phyloP scores from a whole-genome alignment of 176 grass and related monocot genomes.

The Ensete ventricosum region DNA sequence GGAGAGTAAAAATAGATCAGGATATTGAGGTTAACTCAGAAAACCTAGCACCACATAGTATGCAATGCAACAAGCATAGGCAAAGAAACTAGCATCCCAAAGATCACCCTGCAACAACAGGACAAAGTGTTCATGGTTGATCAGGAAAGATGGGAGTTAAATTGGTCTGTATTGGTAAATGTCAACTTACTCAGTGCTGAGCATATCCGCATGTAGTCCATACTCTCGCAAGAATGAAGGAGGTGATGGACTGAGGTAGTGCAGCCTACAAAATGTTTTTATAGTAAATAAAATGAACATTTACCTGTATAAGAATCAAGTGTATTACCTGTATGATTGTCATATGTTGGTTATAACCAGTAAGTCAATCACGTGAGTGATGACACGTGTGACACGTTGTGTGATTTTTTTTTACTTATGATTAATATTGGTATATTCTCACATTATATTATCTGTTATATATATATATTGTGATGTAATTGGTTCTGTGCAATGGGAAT shows the following conservation, averaged over 20 bases:
- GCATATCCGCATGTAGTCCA: constrained; percentile 56
- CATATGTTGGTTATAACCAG: no score
- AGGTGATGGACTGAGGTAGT: constrained; percentile 65
- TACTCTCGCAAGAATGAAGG: constrained; percentile 87
- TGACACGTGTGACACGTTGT: no score
- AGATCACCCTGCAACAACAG: constrained; percentile 9
- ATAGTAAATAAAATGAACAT: no score
- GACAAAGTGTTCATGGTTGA: not conserved
- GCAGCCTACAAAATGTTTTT: constrained; percentile 43
- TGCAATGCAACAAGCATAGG: not conserved
- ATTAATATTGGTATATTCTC: no score
- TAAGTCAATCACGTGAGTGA: no score
- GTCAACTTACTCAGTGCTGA: constrained; percentile 76
- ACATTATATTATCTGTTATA: no score
- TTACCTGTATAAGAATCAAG: no score
- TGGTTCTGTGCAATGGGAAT: no score
- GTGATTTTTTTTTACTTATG: no score
- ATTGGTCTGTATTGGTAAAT: no score
- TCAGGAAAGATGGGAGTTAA: not conserved
- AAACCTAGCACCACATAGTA: constrained; percentile 10
- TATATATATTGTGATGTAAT: no score
- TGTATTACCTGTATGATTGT: constrained; percentile 58
- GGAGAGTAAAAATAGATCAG: not conserved
- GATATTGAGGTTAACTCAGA: not conserved
- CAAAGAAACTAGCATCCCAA: constrained; percentile 19